These are phyloP conservation scores for Berkeleyomyces basicola DNA, from an alignment of 2,329 filamentous ascomycete genomes.

Conservation along the genomic window DNA sequence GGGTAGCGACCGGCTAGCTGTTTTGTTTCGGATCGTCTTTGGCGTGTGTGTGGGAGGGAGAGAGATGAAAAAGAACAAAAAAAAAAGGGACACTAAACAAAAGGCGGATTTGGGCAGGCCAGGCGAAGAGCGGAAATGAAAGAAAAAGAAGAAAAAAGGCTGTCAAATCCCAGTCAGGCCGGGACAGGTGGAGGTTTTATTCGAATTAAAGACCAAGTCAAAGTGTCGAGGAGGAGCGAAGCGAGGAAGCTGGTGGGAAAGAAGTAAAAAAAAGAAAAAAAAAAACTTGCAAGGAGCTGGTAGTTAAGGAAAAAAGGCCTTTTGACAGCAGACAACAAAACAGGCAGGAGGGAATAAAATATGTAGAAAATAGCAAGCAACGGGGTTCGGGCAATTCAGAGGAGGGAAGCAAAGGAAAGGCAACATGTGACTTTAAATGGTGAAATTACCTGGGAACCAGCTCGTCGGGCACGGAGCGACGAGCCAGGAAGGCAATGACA, in stretches of 20 bases:
- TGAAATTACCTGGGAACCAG: no score
- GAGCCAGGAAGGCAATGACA: no score
- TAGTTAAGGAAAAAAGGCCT: background rate
- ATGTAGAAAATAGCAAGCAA: background rate
- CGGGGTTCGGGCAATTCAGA: background rate
- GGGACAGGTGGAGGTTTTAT: slow-evolving; percentile 10
- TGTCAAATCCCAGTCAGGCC: background rate
- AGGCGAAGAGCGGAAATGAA: background rate
- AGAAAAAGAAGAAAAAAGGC: background rate
- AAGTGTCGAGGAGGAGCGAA: background rate
- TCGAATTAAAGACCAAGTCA: background rate
- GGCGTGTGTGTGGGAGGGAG: background rate
- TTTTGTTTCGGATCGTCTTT: background rate
- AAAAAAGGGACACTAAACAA: background rate
- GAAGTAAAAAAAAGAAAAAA: background rate
- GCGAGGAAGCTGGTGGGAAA: background rate
- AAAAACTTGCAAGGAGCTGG: background rate
- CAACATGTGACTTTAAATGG: no score
- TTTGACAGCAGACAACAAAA: no score
- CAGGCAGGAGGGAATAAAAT: no score
- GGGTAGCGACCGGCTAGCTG: background rate
- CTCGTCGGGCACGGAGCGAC: no score
- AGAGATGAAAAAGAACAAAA: background rate
- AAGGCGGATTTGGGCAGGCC: background rate
- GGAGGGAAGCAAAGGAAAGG: no score